Conservation (phyloP, 208 protist species). For the Trypanosoma congolense region DNA sequence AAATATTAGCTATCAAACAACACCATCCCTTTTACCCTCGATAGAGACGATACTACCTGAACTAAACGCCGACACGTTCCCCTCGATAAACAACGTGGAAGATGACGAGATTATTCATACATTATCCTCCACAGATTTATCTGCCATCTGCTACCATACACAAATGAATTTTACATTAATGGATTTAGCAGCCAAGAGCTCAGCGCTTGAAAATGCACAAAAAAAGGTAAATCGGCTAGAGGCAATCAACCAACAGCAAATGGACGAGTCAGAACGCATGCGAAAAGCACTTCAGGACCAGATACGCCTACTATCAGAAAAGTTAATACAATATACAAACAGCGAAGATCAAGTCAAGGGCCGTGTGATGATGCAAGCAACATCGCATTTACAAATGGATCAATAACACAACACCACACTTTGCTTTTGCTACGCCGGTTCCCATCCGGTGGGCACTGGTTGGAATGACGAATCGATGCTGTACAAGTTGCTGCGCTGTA, state of each 20-base stretch:
- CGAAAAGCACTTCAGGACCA: constrained; percentile 56
- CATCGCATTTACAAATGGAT: background rate
- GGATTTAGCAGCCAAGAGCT: constrained; percentile 58
- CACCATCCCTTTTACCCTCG: too few relatives aligned
- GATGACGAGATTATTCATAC: constrained; percentile 51
- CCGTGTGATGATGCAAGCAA: background rate
- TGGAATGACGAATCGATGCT: too few relatives aligned
- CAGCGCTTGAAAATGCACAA: constrained; percentile 28
- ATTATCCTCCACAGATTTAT: constrained; percentile 59
- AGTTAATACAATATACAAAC: constrained; percentile 26
- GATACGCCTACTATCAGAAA: constrained; percentile 67
- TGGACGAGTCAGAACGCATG: constrained; percentile 40
- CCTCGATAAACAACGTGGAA: too few relatives aligned
- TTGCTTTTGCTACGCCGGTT: too few relatives aligned
- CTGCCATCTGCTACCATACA: constrained; percentile 61
- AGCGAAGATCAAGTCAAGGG: background rate
- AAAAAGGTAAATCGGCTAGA: constrained; percentile 34
- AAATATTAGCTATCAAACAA: too few relatives aligned
- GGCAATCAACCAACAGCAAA: constrained; percentile 30
- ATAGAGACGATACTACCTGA: too few relatives aligned
- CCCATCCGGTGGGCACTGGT: too few relatives aligned
- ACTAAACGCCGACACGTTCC: too few relatives aligned
- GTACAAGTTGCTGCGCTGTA: too few relatives aligned
- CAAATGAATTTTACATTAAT: constrained; percentile 55
- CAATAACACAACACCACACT: too few relatives aligned